phyloP scores from a whole-genome alignment of 164 flowering plant species.

The Stephania japonica region DNA sequence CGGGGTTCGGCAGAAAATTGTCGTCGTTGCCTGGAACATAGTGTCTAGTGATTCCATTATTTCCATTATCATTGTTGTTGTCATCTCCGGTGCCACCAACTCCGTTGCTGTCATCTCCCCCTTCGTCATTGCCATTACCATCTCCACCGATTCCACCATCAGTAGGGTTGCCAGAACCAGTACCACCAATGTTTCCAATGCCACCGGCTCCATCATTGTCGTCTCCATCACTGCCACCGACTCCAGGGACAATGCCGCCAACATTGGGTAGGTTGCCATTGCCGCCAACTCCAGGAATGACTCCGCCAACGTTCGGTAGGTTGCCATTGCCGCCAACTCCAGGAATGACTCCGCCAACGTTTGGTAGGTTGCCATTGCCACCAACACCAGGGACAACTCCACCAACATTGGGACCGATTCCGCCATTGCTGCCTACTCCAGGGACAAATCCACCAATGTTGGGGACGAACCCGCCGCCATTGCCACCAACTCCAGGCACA shows the following conservation, averaged over 20 bases:
- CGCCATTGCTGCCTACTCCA: too few species aligned
- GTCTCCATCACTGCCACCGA: background rate
- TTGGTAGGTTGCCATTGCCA: too few species aligned
- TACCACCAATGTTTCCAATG: background rate
- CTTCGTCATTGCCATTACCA: background rate
- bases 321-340: too few species aligned
- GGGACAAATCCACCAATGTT: too few species aligned
- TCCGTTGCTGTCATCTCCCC: background rate
- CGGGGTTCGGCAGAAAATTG: conserved; percentile 4
- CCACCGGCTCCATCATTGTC: background rate
- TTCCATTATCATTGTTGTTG: background rate
- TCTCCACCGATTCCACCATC: background rate
- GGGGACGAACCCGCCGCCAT: too few species aligned
- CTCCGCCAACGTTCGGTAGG: background rate
- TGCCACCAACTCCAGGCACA: too few species aligned
- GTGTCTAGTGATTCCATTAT: background rate
- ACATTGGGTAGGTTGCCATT: background rate
- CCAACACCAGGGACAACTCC: too few species aligned
- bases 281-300: background rate
- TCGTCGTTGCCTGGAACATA: conserved; percentile 3
- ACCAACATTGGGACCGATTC: too few species aligned
- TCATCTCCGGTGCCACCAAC: background rate
- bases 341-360: background rate
- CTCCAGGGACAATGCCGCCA: background rate
- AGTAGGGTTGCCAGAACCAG: background rate